phyloP scores from a whole-genome alignment of 495 filamentous ascomycete species.

The Aspergillus baeticus region DNA sequence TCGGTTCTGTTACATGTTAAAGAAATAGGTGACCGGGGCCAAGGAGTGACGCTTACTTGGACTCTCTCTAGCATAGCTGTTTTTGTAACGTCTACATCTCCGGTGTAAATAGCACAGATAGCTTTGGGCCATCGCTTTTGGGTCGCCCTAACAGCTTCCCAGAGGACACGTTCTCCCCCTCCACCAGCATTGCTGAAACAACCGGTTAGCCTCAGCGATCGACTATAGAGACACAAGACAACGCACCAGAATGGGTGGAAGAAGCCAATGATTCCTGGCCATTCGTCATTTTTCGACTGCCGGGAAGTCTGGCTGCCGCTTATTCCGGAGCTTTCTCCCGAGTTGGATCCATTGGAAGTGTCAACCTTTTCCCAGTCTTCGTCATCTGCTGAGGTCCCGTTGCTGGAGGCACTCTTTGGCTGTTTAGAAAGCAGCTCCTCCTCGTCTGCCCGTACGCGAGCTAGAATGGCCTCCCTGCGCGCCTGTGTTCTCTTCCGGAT shows the following conservation, averaged over 20 bases:
- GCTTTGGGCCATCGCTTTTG: slow-evolving; percentile 87
- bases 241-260: slow-evolving; percentile 91
- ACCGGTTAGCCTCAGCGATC: not conserved
- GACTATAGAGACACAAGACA: not conserved
- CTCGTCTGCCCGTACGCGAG: slow-evolving; percentile 59
- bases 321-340: slow-evolving; percentile 30
- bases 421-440: slow-evolving; percentile 45
- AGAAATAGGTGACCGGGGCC: not conserved
- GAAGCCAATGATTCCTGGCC: slow-evolving; percentile 87
- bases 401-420: slow-evolving; percentile 24
- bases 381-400: slow-evolving; percentile 45
- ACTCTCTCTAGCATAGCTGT: slow-evolving; percentile 73
- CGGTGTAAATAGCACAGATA: slow-evolving; percentile 89
- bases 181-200: slow-evolving; percentile 81
- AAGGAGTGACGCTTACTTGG: slow-evolving; percentile 45
- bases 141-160: slow-evolving; percentile 91
- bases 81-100: slow-evolving; percentile 86
- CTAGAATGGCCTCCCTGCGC: slow-evolving; percentile 60
- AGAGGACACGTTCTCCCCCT: slow-evolving; percentile 93
- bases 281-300: slow-evolving; percentile 53
- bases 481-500: slow-evolving; percentile 65
- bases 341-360: slow-evolving; percentile 34
- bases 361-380: slow-evolving; percentile 79
- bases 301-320: slow-evolving; percentile 47
- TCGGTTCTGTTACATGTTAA: slow-evolving; percentile 53